phyloP scores from a whole-genome alignment of 306 rosid species.

The Acacia confusa region DNA sequence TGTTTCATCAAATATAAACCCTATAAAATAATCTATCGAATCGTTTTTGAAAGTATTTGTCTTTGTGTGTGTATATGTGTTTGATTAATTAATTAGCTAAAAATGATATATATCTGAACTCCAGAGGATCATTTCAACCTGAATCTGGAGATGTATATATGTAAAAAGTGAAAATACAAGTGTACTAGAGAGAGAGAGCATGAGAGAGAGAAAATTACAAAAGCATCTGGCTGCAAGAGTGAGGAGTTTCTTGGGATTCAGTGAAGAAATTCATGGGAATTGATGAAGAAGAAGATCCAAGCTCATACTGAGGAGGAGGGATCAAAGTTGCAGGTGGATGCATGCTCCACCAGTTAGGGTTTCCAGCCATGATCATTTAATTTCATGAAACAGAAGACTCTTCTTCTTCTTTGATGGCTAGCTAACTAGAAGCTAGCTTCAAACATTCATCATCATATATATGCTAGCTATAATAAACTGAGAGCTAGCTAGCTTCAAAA shows the following conservation, averaged over 20 bases:
- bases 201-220: slow-evolving; percentile 42
- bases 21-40: background rate
- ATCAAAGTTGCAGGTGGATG: slow-evolving; percentile 66
- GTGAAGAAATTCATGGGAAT: slow-evolving; percentile 48
- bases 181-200: background rate
- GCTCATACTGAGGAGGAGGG: slow-evolving; percentile 59
- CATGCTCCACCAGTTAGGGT: slow-evolving; percentile 95
- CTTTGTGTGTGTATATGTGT: background rate
- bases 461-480: background rate
- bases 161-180: background rate
- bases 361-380: slow-evolving; percentile 78
- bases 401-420: background rate
- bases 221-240: slow-evolving; percentile 71
- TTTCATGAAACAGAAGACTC: slow-evolving; percentile 20
- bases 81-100: background rate
- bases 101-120: background rate
- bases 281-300: slow-evolving; percentile 56
- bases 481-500: slow-evolving; percentile 10
- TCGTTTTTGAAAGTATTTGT: background rate
- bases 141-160: background rate
- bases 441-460: slow-evolving; percentile 9
- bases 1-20: background rate
- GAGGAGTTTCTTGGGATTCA: slow-evolving; percentile 49
- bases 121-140: background rate
- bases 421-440: slow-evolving; percentile 1